Percentiles rank a stretch among this genome's conserved stretches.
Evolutionary conservation across 306 rosid species (phyloP).

Genomic region (Castanopsis chinensis): DNA sequence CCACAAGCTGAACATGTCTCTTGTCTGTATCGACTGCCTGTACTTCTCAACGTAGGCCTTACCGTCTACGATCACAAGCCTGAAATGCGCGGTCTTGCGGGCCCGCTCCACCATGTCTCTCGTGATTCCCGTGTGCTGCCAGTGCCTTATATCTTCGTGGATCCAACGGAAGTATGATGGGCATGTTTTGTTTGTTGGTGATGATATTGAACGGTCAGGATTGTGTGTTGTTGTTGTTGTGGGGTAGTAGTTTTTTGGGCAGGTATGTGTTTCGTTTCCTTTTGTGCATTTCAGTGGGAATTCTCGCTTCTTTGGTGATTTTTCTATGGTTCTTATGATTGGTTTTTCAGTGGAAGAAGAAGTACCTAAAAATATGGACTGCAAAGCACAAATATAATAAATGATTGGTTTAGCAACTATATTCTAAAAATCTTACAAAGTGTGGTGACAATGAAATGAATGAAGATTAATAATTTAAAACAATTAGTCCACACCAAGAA

Average conservation of each 20-base stretch:
- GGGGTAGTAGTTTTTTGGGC: slow-evolving; percentile 42
- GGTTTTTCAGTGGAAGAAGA: neutral
- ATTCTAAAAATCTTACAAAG: too few species aligned
- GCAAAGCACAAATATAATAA: neutral
- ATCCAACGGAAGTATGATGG: slow-evolving; percentile 77
- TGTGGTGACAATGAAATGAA: too few species aligned
- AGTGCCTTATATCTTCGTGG: slow-evolving; percentile 74
- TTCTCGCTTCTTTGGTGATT: slow-evolving; percentile 21
- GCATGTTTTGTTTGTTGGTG: slow-evolving; percentile 34
- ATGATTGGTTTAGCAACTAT: too few species aligned
- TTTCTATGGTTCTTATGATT: neutral
- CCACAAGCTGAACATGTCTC: slow-evolving; percentile 78
- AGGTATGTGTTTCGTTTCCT: slow-evolving; percentile 30
- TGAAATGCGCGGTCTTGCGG: slow-evolving; percentile 51
- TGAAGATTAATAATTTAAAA: too few species aligned
- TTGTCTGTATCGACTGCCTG: slow-evolving; percentile 54
- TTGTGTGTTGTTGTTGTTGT: slow-evolving; percentile 22
- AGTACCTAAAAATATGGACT: slow-evolving; percentile 34
- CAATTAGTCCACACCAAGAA: too few species aligned
- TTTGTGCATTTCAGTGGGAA: slow-evolving; percentile 39
- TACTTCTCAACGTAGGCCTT: slow-evolving; percentile 62
- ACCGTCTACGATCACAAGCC: slow-evolving; percentile 62
- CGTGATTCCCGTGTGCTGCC: slow-evolving; percentile 66
- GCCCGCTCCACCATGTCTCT: slow-evolving; percentile 66
- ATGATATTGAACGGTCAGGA: slow-evolving; percentile 20